Evolutionary conservation across 1,284 basidiomycete species (phyloP), one percentile per base, ranked within the genome.

Genomic region (Apiotrichum domesticum): DNA sequence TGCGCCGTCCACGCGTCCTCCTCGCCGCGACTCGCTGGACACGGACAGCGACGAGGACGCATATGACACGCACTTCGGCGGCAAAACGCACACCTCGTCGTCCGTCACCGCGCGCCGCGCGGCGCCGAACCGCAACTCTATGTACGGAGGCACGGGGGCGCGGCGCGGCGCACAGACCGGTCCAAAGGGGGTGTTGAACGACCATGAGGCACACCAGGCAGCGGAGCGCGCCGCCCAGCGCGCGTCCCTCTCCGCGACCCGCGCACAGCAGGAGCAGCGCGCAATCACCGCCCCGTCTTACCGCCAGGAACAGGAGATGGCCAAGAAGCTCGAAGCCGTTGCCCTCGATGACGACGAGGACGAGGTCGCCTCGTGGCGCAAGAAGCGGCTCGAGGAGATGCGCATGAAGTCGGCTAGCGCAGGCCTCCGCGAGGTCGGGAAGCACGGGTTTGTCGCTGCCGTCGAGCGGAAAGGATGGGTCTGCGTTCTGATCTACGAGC

Each of bases 121-220:
- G 21, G 21, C 21, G 21, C 21, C 21, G 21, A 21, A 21, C 21
- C 21, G 21, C 21, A 21, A 21, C 21, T 21, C 21, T 21, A 21
- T 21, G 21, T 21, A 21, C 21, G 21, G 21, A 21, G 21, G 21
- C 21, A 21, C 21, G 21, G 21, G 21, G 21, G 9, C n/a, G 29
- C 51, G 37, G 15, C 44, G 45, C 52, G 57, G 53, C 29, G 49
- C 66, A 2, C 65, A 67, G 48, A 77, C 75, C 4, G 75, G 75
- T 14, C 67, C 68, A 0, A 77, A 77, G 55, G 75, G 74, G 14
- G 75, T 77, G 8, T 56, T 75, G 4, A 57, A 58, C 35, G 75
- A 75, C 61, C 59, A 66, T 13, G 52, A 58, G 46, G 65, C 64
- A 10, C 57, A 56, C 0, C 51, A 50, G 1, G 50, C 57, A 1